phyloP scores from a whole-genome alignment of 805 yeast species.

The Jamesozyma jinghongensis region DNA sequence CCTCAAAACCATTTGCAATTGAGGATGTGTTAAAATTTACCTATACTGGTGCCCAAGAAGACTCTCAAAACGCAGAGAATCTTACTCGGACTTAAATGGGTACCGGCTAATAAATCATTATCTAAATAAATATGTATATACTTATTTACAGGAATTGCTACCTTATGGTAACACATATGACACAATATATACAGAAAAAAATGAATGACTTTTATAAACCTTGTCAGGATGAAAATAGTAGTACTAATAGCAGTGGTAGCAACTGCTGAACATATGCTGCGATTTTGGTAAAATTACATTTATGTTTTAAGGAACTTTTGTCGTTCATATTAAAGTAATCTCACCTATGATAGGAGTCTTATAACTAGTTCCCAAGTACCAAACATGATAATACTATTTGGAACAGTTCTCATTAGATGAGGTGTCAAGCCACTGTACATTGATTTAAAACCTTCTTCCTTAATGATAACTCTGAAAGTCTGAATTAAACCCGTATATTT shows the following conservation, averaged over 20 bases:
- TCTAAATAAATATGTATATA: neutral
- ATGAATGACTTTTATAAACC: too few species aligned
- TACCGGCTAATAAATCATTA: too few species aligned
- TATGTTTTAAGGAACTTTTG: too few species aligned
- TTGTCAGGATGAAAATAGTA: too few species aligned
- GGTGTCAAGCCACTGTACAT: constrained; percentile 98
- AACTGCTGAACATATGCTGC: too few species aligned
- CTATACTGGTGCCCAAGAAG: constrained; percentile 34
- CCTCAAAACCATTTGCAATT: constrained; percentile 27
- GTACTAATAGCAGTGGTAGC: too few species aligned
- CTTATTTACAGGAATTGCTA: neutral
- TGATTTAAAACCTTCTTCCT: constrained; percentile 85
- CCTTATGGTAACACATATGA: too few species aligned
- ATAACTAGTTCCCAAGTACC: constrained; percentile 95
- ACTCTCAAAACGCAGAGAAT: neutral
- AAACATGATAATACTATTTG: constrained; percentile 96
- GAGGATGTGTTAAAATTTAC: constrained; percentile 37
- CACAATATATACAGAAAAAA: too few species aligned
- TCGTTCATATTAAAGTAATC: too few species aligned
- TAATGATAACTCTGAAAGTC: constrained; percentile 74
- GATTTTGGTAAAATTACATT: too few species aligned
- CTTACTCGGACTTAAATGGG: neutral
- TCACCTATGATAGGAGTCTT: constrained; percentile 37
- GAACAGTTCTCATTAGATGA: constrained; percentile 92
- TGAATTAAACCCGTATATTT: constrained; percentile 87